Evolutionary conservation across 1,284 basidiomycete genomes (phyloP), one percentile per base, ranked within the genome.

Genomic region (Marasmius tenuissimus): DNA sequence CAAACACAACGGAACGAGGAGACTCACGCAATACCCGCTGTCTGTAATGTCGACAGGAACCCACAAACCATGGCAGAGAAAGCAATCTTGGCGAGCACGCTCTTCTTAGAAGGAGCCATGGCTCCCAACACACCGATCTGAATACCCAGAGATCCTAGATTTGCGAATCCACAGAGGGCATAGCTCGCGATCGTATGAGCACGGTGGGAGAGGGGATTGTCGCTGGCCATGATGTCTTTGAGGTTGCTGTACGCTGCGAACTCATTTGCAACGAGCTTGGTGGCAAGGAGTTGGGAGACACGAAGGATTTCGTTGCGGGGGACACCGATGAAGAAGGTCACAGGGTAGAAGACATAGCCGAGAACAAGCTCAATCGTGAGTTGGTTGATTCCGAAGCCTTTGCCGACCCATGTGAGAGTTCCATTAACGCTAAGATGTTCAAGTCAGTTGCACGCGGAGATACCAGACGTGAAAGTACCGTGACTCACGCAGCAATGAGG

Each of bases 141-240:
- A 71, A 96, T 94, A 74, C 94, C 95, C 48, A 95, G 78, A 40
- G 92, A 93, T 64, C 88, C 84, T 45, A 94, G 79, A 77, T 97
- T 97, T 60, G 93, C 93, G 72, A 97, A 97, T 10, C 94, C 94
- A 73, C 94, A 96, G 48, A 94, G 88, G 45, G 89, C 88, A 71
- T 94, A 94, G 38, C 88, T 88, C 47, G 88, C 85, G 68, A 96
- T 94, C 59, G 86, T 91, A 75, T 81, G 92, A 52, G 84, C 91
- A 58, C 91, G 90, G 40, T 73, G 77, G n/a, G 85, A 86, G 59
- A 94, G 82, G 8, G 89, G 85, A 60, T 81, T 76, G 34, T 75
- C 71, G 60, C 77, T 75, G 5, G 67, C 65, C 75, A 81, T 82
- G 61, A 91, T 81, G 0, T 74, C 75, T 67, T 86, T 78, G 45